Conservation (phyloP, 768 basidiomycete genomes). For the Mycena pura region DNA sequence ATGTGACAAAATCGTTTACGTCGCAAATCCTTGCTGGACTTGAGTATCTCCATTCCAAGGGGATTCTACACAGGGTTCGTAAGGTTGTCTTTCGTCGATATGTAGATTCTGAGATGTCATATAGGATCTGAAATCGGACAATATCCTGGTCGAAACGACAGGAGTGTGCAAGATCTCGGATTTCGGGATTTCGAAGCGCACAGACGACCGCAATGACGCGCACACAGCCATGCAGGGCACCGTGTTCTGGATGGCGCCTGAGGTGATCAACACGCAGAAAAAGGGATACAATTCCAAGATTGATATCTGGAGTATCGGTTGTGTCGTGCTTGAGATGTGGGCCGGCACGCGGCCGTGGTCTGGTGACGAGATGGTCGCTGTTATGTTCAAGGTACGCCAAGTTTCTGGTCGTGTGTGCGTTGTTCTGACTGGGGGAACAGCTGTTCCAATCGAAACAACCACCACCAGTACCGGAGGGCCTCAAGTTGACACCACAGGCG, state of each 20-base stretch:
- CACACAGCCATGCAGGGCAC: conserved; percentile 97
- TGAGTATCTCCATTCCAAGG: conserved; percentile 89
- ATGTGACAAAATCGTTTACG: conserved; percentile 92
- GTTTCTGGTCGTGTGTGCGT: neutral
- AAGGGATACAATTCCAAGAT: conserved; percentile 96
- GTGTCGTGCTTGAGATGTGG: conserved; percentile 99
- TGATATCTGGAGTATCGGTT: conserved; percentile 98
- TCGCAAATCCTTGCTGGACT: conserved; percentile 90
- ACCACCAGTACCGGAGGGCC: conserved; percentile 89
- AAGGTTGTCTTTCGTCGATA: neutral
- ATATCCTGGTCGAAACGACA: conserved; percentile 92
- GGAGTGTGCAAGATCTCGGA: conserved; percentile 98
- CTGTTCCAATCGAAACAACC: conserved; percentile 84
- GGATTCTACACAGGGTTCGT: conserved; percentile 89
- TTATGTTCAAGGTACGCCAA: conserved; percentile 89
- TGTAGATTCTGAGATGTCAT: conserved; percentile 14
- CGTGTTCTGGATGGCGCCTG: conserved; percentile 99
- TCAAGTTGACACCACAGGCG: conserved; percentile 75
- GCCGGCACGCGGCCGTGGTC: conserved; percentile 95
- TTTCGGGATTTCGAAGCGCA: conserved; percentile 98
- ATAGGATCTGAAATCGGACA: conserved; percentile 97
- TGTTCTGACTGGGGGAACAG: conserved; percentile 44
- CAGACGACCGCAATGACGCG: conserved; percentile 85
- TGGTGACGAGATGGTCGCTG: conserved; percentile 86
- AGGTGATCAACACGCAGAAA: conserved; percentile 86